Conservation (phyloP, 371 early-diverging fungal species). For the Blastocladiella emersonii region DNA sequence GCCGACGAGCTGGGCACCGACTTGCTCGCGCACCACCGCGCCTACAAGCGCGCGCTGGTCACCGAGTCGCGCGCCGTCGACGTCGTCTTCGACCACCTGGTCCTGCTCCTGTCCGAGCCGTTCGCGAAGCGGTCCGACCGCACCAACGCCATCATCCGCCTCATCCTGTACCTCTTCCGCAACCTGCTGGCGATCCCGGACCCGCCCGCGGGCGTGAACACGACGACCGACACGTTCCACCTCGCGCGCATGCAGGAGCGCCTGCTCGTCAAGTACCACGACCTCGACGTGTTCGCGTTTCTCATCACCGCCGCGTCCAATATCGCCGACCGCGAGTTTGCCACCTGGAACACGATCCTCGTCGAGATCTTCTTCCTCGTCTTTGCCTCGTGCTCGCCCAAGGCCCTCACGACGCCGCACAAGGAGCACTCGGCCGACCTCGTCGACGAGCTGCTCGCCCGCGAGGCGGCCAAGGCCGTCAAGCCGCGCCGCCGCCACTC, state of each 20-base stretch:
- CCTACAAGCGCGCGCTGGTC: slow-evolving; percentile 55
- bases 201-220: slow-evolving; percentile 31
- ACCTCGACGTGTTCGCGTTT: slow-evolving; percentile 38
- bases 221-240: slow-evolving; percentile 26
- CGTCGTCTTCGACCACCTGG: slow-evolving; percentile 24
- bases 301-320: slow-evolving; percentile 45
- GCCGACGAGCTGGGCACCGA: slow-evolving; percentile 32
- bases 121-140: slow-evolving; percentile 40
- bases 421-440: too few species aligned
- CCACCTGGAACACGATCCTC: slow-evolving; percentile 48
- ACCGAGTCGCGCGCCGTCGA: slow-evolving; percentile 31
- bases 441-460: too few species aligned
- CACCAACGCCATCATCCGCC: slow-evolving; percentile 55
- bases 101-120: slow-evolving; percentile 36
- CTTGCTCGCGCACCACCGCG: slow-evolving; percentile 36
- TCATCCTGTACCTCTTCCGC: slow-evolving; percentile 58
- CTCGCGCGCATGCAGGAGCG: slow-evolving; percentile 42
- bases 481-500: slow-evolving; percentile 24
- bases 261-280: slow-evolving; percentile 30
- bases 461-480: slow-evolving; percentile 20
- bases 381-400: slow-evolving; percentile 32
- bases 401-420: slow-evolving; percentile 17
- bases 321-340: slow-evolving; percentile 27
- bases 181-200: slow-evolving; percentile 72
- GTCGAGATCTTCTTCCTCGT: slow-evolving; percentile 48